Evolutionary conservation across 495 filamentous ascomycete genomes (phyloP), one percentile per base, ranked within the genome.

Genomic region (Penicillium roqueforti): DNA sequence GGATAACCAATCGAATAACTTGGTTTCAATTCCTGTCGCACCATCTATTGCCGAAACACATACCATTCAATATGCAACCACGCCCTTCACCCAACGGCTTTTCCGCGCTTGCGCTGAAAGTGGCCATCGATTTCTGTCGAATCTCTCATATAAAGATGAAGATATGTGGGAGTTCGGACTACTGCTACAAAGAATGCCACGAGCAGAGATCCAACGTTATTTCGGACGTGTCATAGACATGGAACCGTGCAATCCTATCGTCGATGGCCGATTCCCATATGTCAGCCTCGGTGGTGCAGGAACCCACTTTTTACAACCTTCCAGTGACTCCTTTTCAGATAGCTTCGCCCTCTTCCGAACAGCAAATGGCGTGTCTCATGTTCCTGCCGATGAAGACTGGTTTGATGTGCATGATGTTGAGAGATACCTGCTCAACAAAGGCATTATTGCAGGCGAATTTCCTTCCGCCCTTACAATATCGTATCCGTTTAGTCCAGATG

Each of bases 391-490:
- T 20, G 57, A 63, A 28, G 26, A 60, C 41, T 63, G 57, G 57
- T 63, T 63, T 23, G 61, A 63, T 47, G 51, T 60, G 16, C 50
- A 57, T 34, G 61, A 63, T 51, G 37, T 63, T 10, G 57, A 63
- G 38, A 41, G 61, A 25, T 63, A 45, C 37, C 18, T 63, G 42
- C 18, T 47, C 16, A 51, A 40, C 9, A 28, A 55, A 20, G 44
- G 48, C 0, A 56, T 62, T 13, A 4, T 18, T 22, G 22, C 20
- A 6, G 48, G 47, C n/a, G 19, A 28, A 1, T 47, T 53, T 18
- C 41, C 43, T 3, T 10, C 37, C 3, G 0, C 1, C 3, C 19
- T 38, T 3, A 10, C 37, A 7, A 32, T 32, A 19, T 25, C 16
- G 10, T 32, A 20, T 37, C 16, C 25, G 3, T 2, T 4, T n/a